These are phyloP conservation scores for Pilaira anomala DNA, from an alignment of 192 early-diverging fungal genomes.

Conservation along the genomic window DNA sequence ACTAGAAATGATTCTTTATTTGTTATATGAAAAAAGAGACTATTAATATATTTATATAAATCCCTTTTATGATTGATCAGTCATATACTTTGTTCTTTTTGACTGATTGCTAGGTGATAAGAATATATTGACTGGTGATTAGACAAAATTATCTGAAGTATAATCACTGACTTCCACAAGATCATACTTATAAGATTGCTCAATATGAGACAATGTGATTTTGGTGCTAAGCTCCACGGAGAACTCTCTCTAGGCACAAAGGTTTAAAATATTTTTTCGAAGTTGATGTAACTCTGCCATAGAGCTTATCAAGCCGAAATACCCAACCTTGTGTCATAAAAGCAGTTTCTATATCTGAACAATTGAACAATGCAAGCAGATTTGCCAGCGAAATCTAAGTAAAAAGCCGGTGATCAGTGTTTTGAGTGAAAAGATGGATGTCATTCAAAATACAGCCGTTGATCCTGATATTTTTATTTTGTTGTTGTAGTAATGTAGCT, in stretches of 20 bases:
- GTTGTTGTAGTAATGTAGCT: background rate
- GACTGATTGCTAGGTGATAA: background rate
- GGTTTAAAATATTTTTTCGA: too few relatives aligned
- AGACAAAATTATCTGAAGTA: background rate
- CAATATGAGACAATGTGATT: background rate
- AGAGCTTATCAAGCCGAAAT: too few relatives aligned
- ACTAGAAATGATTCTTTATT: too few relatives aligned
- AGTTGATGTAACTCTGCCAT: too few relatives aligned
- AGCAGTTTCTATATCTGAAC: too few relatives aligned
- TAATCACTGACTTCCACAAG: background rate
- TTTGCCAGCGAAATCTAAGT: too few relatives aligned
- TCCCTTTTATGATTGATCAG: background rate
- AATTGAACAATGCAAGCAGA: too few relatives aligned
- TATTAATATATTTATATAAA: background rate
- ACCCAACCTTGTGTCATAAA: too few relatives aligned
- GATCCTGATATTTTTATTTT: background rate
- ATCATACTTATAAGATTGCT: background rate
- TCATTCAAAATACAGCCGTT: conserved; percentile 1
- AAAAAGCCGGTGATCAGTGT: too few relatives aligned
- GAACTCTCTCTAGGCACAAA: too few relatives aligned
- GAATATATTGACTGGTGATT: background rate
- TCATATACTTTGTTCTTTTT: background rate
- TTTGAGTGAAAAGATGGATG: background rate
- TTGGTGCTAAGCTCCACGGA: too few relatives aligned
- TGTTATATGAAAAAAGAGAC: background rate